Evolutionary conservation across 371 early-diverging fungal species (phyloP).

Genomic region (Haplosporangium sp.): DNA sequence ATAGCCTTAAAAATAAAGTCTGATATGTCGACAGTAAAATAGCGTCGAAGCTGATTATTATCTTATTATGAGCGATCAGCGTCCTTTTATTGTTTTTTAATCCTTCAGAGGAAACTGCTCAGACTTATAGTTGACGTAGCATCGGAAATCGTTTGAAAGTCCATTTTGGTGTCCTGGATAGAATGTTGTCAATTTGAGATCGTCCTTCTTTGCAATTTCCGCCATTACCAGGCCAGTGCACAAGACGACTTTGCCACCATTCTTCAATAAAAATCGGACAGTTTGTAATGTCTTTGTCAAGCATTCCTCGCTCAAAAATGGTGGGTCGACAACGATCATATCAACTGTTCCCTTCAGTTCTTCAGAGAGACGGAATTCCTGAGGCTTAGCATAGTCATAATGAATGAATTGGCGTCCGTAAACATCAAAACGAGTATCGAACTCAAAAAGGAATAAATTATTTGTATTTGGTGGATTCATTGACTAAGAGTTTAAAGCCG

Average conservation of each 20-base stretch:
- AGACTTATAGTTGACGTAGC: slow-evolving; percentile 70
- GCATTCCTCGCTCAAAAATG: slow-evolving; percentile 80
- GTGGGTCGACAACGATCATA: slow-evolving; percentile 77
- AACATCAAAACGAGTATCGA: slow-evolving; percentile 71
- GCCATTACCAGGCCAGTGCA: slow-evolving; percentile 67
- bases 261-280: slow-evolving; percentile 60
- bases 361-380: slow-evolving; percentile 57
- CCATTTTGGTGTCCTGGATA: slow-evolving; percentile 69
- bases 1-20: slow-evolving; percentile 8
- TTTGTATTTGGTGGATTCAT: slow-evolving; percentile 40
- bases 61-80: not conserved
- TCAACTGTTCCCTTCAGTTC: slow-evolving; percentile 63
- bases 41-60: not conserved
- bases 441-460: slow-evolving; percentile 68
- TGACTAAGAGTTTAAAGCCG: slow-evolving; percentile 3
- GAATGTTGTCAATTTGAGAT: slow-evolving; percentile 59
- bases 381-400: slow-evolving; percentile 74
- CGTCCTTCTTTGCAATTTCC: slow-evolving; percentile 19
- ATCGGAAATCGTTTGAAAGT: slow-evolving; percentile 77
- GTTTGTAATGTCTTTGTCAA: slow-evolving; percentile 70
- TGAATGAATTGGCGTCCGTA: slow-evolving; percentile 69
- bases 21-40: not conserved
- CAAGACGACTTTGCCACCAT: slow-evolving; percentile 65
- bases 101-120: slow-evolving; percentile 42
- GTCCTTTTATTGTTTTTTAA: slow-evolving; percentile 9